These are phyloP conservation scores for Ambrosia hybrid DNA, from an alignment of 140 eudicot species.

Conservation along the genomic window DNA sequence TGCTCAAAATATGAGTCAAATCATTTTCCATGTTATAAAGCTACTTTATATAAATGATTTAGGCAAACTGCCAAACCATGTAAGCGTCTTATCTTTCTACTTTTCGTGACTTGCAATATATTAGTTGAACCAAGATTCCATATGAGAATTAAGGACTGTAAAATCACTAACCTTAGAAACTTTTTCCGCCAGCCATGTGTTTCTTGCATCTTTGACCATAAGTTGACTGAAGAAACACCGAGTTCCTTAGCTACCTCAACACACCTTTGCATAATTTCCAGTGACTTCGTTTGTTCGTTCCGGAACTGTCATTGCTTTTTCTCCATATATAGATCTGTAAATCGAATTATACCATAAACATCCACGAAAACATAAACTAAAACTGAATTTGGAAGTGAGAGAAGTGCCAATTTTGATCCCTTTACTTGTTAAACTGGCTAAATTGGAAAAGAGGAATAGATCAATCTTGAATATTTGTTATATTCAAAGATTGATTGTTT, in stretches of 20 bases:
- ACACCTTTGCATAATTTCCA: slow-evolving; percentile 71
- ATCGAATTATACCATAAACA: background rate
- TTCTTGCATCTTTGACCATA: slow-evolving; percentile 98
- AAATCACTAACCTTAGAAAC: slow-evolving; percentile 56
- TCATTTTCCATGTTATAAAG: too few relatives aligned
- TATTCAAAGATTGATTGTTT: too few relatives aligned
- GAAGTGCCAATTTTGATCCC: background rate
- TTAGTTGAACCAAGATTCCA: background rate
- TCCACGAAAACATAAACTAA: background rate
- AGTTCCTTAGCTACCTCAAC: slow-evolving; percentile 76
- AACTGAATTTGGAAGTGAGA: slow-evolving; percentile 4
- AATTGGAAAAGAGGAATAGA: background rate
- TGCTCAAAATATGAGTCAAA: too few relatives aligned
- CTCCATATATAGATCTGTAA: slow-evolving; percentile 68
- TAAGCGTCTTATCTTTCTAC: background rate
- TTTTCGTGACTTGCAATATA: background rate
- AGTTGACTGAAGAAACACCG: slow-evolving; percentile 67
- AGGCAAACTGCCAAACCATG: background rate
- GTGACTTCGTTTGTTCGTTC: slow-evolving; percentile 83
- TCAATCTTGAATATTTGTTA: too few relatives aligned
- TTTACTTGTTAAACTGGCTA: background rate
- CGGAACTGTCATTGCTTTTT: slow-evolving; percentile 59
- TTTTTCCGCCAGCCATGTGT: slow-evolving; percentile 83
- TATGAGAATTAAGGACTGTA: background rate
- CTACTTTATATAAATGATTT: too few relatives aligned